Evolutionary conservation across 2,329 filamentous ascomycete genomes (phyloP), one percentile per base, ranked within the genome.

Genomic region (Colletotrichum australisinense): DNA sequence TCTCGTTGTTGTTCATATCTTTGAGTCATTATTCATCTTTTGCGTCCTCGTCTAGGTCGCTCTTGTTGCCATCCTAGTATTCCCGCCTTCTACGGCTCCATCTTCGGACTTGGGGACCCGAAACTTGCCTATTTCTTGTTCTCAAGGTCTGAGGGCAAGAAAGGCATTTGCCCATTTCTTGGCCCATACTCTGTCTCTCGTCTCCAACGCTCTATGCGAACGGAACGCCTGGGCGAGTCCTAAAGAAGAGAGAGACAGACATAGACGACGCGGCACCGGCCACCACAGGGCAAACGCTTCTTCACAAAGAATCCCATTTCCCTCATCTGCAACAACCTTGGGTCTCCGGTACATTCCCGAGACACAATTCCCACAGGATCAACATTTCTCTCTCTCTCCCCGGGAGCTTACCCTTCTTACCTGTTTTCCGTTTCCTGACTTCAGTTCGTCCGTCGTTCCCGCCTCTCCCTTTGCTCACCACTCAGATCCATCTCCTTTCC

Each of bases 341-440:
- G 63, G 63, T 53, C 46, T 75, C 76, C 80, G 80, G 82, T 81
- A 79, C 81, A 83, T 79, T 84, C 82, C 83, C 83, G 83, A 85
- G 81, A 84, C 83, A 83, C 32, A 65, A 57, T 75, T 60, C 69
- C 32, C 57, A 63, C 32, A 49, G 42, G 68, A 24, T 49, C 67
- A 46, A 60, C 49, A 52, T 65, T 32, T 56, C 26, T n/a, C 42
- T 46, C 60, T n/a, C n/a, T n/a, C n/a, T 64, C 72, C 72, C 16
- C 14, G 12, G 14, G 35, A 67, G 32, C 53, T 32, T 60, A 28
- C 66, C 56, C 62, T 71, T 60, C 60, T 64, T 63, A 35, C 60
- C 65, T 72, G 71, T 26, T 26, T 26, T 26, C 26, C 26, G 26
- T 26, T 62, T 57, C 72, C 63, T 66, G 59, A 26, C 57, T 35